Percentiles rank a stretch among this genome's conserved stretches.
These are phyloP conservation scores for Pythium scleroteichum DNA, from an alignment of 352 stramenopile genomes.

Conservation along the genomic window DNA sequence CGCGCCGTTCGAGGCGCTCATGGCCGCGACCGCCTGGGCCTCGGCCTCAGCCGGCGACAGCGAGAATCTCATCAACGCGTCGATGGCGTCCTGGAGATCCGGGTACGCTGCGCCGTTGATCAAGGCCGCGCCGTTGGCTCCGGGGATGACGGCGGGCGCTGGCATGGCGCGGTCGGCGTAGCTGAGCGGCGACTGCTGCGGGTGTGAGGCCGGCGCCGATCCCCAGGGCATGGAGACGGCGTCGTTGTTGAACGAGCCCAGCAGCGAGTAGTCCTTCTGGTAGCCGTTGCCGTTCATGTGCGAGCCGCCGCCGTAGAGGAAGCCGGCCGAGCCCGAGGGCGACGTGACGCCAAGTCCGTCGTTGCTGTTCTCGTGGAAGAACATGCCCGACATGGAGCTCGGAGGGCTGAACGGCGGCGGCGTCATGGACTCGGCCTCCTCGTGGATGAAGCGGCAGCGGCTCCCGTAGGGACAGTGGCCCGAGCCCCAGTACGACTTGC, in stretches of 20 bases:
- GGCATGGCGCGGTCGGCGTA: constrained; percentile 23
- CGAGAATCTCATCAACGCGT: constrained; percentile 88
- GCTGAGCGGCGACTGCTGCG: constrained; percentile 11
- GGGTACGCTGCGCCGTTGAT: constrained; percentile 49
- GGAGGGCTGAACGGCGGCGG: constrained; percentile 57
- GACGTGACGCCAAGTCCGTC: constrained; percentile 25
- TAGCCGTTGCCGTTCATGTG: constrained; percentile 28
- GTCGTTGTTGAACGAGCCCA: constrained; percentile 65
- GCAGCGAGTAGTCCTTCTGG: constrained; percentile 64
- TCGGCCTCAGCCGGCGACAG: constrained; percentile 55
- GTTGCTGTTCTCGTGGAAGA: constrained; percentile 55
- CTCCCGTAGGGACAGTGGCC: constrained; percentile 86
- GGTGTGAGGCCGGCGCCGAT: constrained; percentile 5
- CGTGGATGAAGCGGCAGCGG: constrained; percentile 88
- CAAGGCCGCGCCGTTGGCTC: constrained; percentile 22
- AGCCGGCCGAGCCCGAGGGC: constrained; percentile 26
- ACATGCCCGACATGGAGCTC: constrained; percentile 47
- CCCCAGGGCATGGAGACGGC: constrained; percentile 12
- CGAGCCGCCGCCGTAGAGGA: constrained; percentile 33
- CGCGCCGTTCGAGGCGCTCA: constrained; percentile 8
- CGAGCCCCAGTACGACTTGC: constrained; percentile 90
- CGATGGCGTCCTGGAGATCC: constrained; percentile 84
- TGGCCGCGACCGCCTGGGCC: constrained; percentile 15
- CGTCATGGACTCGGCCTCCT: constrained; percentile 66
- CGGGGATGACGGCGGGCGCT: constrained; percentile 30